Evolutionary conservation across 345 rosid genomes (phyloP).

Genomic region (Bruguiera sexangula): DNA sequence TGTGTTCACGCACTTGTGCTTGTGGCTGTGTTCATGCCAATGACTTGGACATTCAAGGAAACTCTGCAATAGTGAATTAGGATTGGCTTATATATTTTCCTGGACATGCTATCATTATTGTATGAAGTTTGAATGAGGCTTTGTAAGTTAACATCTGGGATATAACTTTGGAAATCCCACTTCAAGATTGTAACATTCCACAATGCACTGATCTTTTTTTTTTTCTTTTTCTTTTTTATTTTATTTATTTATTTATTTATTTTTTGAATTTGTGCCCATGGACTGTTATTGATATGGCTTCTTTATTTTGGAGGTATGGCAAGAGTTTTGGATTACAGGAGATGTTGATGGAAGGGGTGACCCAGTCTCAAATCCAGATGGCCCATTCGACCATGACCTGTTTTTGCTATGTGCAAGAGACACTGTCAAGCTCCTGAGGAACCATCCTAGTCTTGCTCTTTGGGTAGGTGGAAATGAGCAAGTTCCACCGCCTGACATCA

Average conservation of each 20-base stretch:
- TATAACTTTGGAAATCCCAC: neutral
- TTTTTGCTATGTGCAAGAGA: slow-evolving; percentile 88
- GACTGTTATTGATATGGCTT: slow-evolving; percentile 3
- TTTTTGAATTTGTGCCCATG: neutral
- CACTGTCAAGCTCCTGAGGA: slow-evolving; percentile 88
- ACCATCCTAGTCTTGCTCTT: slow-evolving; percentile 90
- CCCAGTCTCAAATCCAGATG: slow-evolving; percentile 86
- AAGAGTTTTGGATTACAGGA: slow-evolving; percentile 99
- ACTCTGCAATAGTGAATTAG: neutral
- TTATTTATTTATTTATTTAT: neutral
- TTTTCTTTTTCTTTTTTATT: no score
- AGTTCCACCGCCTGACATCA: slow-evolving; percentile 88
- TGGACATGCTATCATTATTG: neutral
- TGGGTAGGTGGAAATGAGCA: slow-evolving; percentile 99
- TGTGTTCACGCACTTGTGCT: neutral
- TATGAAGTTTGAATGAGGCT: neutral
- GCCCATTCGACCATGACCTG: slow-evolving; percentile 90
- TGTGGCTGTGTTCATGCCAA: neutral
- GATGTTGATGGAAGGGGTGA: slow-evolving; percentile 95
- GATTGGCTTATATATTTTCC: neutral
- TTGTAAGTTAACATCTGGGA: neutral
- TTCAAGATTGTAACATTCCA: neutral
- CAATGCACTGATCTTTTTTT: neutral
- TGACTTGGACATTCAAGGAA: neutral
- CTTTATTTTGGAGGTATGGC: slow-evolving; percentile 77